Base-by-base conservation (phyloP, 1,284 basidiomycete species). In the Grifola frondosa region DNA sequence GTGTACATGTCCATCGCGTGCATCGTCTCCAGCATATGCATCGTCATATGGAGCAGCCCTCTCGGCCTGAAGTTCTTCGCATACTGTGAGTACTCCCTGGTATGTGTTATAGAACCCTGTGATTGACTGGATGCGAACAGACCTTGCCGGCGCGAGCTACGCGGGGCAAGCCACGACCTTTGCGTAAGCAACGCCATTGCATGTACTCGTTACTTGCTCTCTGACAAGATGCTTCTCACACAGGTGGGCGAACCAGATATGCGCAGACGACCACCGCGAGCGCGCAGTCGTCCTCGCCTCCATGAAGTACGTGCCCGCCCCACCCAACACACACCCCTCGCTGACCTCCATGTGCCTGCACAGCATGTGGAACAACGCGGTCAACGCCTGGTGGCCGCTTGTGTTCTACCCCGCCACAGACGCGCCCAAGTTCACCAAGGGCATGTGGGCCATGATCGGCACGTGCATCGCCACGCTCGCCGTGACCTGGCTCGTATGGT, bases 171-270 rank as follows among this genome's bases (percentile, higher is more conserved):
- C 81, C 11, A 81, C 80, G 10, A 85, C 81, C 6, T 84, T 84
- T 56, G 80, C 79, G 75, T 81, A 52, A 45, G 77, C 69, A n/a
- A 24, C 41, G 38, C 16, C 43, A 31, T 34, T 30, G 12, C 17
- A 38, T 17, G 30, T 42, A 17, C 26, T 9, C 23, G 21, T 11
- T 32, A 3, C 12, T 9, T 31, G 11, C 19, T 24, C 13, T 23
- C 16, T n/a, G 8, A 32, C 12, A 28, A 33, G 30, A 12, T 22
- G 29, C 20, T 20, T 34, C 20, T 21, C 9, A 16, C 19, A 19
- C 40, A 69, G 79, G n/a, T 82, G 83, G 82, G 80, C 80, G 23
- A 85, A 86, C 58, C 79, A 84, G 57, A 80, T 84, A 44, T 83
- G 83, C 42, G 74, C 77, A 11, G 80, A 83, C 52, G 80, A 85